These are phyloP conservation scores for Phaeosphaeria sp. DNA, from an alignment of 2,329 filamentous ascomycete species.

Conservation along the genomic window DNA sequence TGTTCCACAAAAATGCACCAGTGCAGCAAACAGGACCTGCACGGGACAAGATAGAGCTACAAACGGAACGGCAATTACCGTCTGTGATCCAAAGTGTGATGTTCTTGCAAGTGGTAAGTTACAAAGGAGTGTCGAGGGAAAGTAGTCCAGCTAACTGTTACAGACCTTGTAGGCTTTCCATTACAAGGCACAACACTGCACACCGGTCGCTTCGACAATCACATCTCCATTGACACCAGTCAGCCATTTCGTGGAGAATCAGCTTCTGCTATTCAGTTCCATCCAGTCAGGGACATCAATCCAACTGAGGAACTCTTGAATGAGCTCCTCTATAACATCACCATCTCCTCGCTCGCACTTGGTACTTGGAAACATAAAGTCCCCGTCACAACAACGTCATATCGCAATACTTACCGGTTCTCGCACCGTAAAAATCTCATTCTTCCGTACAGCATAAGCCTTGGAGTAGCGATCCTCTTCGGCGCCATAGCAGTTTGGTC, in stretches of 20 bases:
- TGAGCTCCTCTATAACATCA: conserved; percentile 6
- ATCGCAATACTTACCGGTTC: conserved; percentile 7
- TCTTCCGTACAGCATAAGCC: conserved; percentile 6
- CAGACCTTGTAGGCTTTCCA: too few species aligned
- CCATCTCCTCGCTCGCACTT: conserved; percentile 9
- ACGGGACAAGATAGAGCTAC: not conserved
- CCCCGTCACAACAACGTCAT: conserved; percentile 4
- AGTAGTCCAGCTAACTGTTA: too few species aligned
- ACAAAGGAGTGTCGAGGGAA: too few species aligned
- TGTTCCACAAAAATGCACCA: not conserved
- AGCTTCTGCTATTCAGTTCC: not conserved
- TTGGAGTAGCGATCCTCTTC: not conserved
- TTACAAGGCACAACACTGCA: not conserved
- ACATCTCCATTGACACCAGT: not conserved
- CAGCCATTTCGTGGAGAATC: not conserved
- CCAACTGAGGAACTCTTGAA: conserved; percentile 6
- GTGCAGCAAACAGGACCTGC: not conserved
- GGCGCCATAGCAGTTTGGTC: conserved; percentile 2
- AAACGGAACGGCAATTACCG: too few species aligned
- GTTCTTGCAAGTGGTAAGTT: too few species aligned
- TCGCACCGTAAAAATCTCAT: conserved; percentile 4
- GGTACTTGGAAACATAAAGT: not conserved
- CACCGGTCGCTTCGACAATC: not conserved
- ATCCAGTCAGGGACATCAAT: not conserved
- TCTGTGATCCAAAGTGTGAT: too few species aligned